Evolutionary conservation across 495 filamentous ascomycete genomes (phyloP), one percentile per base, ranked within the genome.

Genomic region (Clavariopsis aquatica): DNA sequence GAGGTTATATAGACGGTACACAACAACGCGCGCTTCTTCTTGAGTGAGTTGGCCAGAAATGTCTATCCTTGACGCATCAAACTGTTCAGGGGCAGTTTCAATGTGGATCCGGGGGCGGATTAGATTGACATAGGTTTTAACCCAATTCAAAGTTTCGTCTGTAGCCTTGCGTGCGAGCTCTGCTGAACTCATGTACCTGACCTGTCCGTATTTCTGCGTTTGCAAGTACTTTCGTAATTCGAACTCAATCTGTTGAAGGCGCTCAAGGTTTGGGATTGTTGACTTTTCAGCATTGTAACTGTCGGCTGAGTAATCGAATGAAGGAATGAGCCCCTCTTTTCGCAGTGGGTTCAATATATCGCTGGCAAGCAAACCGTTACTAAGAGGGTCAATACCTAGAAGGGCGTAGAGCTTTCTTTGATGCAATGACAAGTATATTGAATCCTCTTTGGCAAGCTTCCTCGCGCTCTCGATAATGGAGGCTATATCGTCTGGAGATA

Each of bases 341-440:
- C 65, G 27, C 20, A 62, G 34, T 0, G 24, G 28, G 7, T 57
- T n/a, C 13, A 68, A 43, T 12, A 68, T 55, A 19, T 61, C 57
- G 52, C 57, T 38, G 8, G 49, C 34, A 43, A 61, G 57, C 29
- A 66, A 20, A 5, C 45, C 57, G 9, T 15, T 13, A 13, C 20
- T 28, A 7, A 19, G 13, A 0, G 13, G 34, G 26, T 55, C 7
- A 17, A 57, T 43, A 17, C 57, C 43, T 24, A 53, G 31, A 29
- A 26, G 20, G 10, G 20, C 7, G 17, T 27, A 31, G n/a, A 61
- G 23, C 1, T 56, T 20, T 27, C 9, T 26, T 5, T 31, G 45
- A 31, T 46, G 26, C 23, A 20, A 13, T 1, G 12, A 1, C 15
- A 45, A 10, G 20, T 29, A n/a, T 9, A 2, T 26, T 2, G 36